Base-by-base conservation (phyloP, 768 basidiomycete genomes). In the Tephrocybe sp. region DNA sequence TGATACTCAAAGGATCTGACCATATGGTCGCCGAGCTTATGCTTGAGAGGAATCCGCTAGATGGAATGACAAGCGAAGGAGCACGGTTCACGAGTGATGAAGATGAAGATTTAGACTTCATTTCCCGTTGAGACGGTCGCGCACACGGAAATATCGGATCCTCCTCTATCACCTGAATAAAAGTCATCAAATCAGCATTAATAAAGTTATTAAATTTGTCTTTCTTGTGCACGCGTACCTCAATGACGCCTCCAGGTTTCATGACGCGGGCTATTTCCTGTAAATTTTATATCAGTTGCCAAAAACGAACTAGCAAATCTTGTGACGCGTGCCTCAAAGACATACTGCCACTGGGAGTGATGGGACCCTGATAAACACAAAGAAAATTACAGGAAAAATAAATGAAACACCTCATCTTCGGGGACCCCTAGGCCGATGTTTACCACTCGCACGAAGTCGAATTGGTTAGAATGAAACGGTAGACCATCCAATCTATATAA, bases 251-350 rank as follows among this genome's bases (percentile, higher is more conserved):
- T 15, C 81, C 76, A 5, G 80, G 76, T 57, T 79, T 79, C 68
- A 90, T 73, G 6, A 90, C 76, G 17, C 88, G 83, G 18, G 77
- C 72, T 33, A 85, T 73, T 67, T 90, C 86, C 88, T 90, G 57
- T 48, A 53, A 48, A 43, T 20, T 39, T 32, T 17, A 36, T 28
- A 38, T 53, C 37, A 57, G 46, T 21, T 34, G 3, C 41, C 50
- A 48, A 49, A 26, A 45, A 52, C 50, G 41, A 50, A 52, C 55
- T 45, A 45, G 56, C 41, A 55, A 55, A 7, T 36, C 12, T 58
- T 55, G 52, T 44, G 40, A 48, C 36, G 40, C 50, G 42, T 53
- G 54, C 87, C 78, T 85, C 80, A 3, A 89, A 64, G 45, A 89
- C 70, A 60, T 69, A 74, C 58, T 79, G 82, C 86, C 87, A 89